Conservation (phyloP, 1,284 basidiomycete genomes). For the Pyrrhoderma lamaoense region DNA sequence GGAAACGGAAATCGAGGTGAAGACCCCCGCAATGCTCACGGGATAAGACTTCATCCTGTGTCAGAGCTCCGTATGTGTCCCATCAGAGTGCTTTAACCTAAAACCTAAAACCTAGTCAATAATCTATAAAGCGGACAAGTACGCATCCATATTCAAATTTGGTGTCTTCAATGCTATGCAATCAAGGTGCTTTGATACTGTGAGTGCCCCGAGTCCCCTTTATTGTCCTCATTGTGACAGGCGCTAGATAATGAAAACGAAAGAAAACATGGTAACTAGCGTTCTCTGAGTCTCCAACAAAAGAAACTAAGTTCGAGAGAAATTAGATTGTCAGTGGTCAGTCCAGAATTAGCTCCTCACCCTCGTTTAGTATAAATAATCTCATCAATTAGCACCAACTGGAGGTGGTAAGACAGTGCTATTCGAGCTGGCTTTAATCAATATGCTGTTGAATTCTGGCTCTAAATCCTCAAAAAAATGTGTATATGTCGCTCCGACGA, state of each 20-base stretch:
- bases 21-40: constrained; percentile 34
- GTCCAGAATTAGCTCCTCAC: no score
- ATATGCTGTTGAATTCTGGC: constrained; percentile 49
- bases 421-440: constrained; percentile 87
- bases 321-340: constrained; percentile 70
- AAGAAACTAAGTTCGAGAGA: no score
- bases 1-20: constrained; percentile 13
- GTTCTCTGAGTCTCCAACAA: no score
- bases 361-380: no score
- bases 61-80: constrained; percentile 58
- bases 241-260: constrained; percentile 53
- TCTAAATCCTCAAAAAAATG: constrained; percentile 47
- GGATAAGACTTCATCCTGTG: constrained; percentile 55
- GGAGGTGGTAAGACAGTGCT: constrained; percentile 91
- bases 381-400: constrained; percentile 68
- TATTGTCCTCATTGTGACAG: not conserved
- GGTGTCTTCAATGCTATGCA: constrained; percentile 88
- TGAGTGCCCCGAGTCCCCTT: constrained; percentile 29
- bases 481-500: constrained; percentile 93
- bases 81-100: no score
- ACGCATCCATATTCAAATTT: constrained; percentile 78
- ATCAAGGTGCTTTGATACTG: constrained; percentile 72
- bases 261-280: constrained; percentile 76
- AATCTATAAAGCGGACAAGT: constrained; percentile 61
- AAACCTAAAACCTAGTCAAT: no score